Percentiles rank a stretch among this genome's conserved stretches.
phyloP scores from a whole-genome alignment of 2,329 filamentous ascomycete species.

The Colletotrichum neosansevieriae region DNA sequence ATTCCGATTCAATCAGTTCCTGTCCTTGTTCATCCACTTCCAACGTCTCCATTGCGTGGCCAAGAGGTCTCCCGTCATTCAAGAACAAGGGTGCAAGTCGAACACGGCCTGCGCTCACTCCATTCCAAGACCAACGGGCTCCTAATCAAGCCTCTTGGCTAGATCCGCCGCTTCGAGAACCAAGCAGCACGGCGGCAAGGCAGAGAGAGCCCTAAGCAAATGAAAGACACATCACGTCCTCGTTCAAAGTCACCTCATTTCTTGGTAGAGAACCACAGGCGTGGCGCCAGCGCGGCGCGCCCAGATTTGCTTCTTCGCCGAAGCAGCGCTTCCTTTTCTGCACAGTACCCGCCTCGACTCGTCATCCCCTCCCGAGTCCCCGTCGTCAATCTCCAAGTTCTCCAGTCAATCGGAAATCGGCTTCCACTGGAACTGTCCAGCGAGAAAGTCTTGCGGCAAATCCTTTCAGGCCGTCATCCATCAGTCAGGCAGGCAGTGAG shows the following conservation, averaged over 20 bases:
- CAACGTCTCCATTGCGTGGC: not conserved
- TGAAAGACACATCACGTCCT: not conserved
- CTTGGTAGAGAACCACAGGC: not conserved
- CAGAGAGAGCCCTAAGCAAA: not conserved
- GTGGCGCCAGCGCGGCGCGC: conserved; percentile 1
- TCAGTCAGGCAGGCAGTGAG: not conserved
- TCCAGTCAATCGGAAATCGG: conserved; percentile 30
- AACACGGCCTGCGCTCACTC: not conserved
- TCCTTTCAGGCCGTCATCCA: not conserved
- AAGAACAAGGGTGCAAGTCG: not conserved
- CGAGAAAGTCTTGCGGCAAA: too few species aligned
- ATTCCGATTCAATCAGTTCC: not conserved
- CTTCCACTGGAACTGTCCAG: conserved; percentile 12
- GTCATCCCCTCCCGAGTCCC: conserved; percentile 19
- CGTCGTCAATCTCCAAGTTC: conserved; percentile 10
- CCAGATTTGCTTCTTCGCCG: conserved; percentile 1
- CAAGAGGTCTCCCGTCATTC: not conserved
- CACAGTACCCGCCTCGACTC: conserved; percentile 24
- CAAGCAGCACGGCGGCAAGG: conserved; percentile 14
- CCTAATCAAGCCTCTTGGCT: conserved; percentile 6
- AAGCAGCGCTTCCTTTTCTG: conserved; percentile 3
- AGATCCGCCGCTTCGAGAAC: conserved; percentile 34
- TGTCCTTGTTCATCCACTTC: not conserved
- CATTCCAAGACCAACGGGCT: conserved; percentile 1
- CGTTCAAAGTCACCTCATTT: not conserved